Conservation (phyloP, 2,329 filamentous ascomycete genomes). For the Penicillium sp. region DNA sequence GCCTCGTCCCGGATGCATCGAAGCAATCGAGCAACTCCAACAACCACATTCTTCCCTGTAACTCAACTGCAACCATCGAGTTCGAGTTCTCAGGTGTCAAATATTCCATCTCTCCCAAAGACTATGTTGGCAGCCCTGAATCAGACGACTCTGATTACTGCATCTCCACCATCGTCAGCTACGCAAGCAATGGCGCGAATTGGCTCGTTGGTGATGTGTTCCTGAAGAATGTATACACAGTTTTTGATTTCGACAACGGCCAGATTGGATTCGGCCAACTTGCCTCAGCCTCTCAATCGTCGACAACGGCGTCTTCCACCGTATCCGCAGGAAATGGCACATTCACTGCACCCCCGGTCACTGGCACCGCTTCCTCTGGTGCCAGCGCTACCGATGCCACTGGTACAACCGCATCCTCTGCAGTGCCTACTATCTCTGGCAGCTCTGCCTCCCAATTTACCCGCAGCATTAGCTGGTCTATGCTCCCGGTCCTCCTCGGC, state of each 20-base stretch:
- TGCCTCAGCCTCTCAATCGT: constrained; percentile 7
- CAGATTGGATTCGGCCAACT: constrained; percentile 40
- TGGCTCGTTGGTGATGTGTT: constrained; percentile 89
- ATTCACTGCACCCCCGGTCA: constrained; percentile 11
- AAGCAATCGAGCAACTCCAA: constrained; percentile 50
- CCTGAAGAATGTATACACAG: constrained; percentile 83
- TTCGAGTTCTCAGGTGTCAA: constrained; percentile 68
- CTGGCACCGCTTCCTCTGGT: constrained; percentile 8
- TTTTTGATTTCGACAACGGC: constrained; percentile 72
- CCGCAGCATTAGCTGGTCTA: constrained; percentile 16
- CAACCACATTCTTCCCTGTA: constrained; percentile 73
- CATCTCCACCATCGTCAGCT: constrained; percentile 72
- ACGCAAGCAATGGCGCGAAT: constrained; percentile 61
- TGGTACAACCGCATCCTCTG: constrained; percentile 7
- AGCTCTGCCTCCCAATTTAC: constrained; percentile 16
- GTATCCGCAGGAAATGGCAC: constrained; percentile 17
- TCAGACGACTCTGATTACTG: constrained; percentile 37
- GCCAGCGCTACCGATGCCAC: constrained; percentile 6
- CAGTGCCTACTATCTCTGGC: constrained; percentile 3
- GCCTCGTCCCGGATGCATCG: constrained; percentile 63
- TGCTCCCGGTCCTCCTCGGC: constrained; percentile 13
- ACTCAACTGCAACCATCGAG: constrained; percentile 60
- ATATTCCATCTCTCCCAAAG: constrained; percentile 67
- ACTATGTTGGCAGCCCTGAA: constrained; percentile 61
- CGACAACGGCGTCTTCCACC: neutral